Base-by-base conservation (phyloP, 2,329 filamentous ascomycete species). In the Simplicillium aogashimaense region DNA sequence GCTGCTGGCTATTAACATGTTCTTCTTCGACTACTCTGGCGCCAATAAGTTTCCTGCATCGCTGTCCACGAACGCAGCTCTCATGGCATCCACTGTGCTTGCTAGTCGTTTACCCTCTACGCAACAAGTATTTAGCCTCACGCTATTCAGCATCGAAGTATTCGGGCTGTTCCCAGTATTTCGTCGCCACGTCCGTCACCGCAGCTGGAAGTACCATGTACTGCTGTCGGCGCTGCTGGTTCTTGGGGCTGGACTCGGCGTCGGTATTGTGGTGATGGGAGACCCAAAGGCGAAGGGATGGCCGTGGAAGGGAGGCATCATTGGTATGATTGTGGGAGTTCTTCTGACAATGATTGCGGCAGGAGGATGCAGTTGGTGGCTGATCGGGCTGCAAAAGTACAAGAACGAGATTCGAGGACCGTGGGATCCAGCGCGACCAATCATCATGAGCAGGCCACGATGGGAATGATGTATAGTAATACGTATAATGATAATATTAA, bases 151-250 rank as follows among this genome's bases (percentile, higher is more conserved):
- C 45, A 97, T 98, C 51, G 87, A 98, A 58, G 87, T 98, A 1
- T 98, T 97, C 60, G 92, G 90, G 0, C 72, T 98, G 7, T 97
- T 97, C 50, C 92, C 92, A n/a, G 89, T 98, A 4, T 97, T 97
- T 55, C 72, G 92, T n/a, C 76, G 89, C 6, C 86, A 95, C 54
- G 76, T 94, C 9, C 77, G 86, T 13, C 83, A 90, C 56, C 76
- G 84, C 30, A 88, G 81, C 43, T 92, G 86, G 81, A 74, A 69
- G 2, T 86, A 88, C 17, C 89, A 98, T 59, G 70, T 92, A 3
- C 54, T 76, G 1, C 70, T 95, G 16, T 94, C 90, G 0, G 67
- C 82, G 7, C 62, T 81, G 12, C 72, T 97, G 16, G 83, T 95
- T 2, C 68, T 89, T 28, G 79, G 81, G 25, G 88, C 92, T 0